Evolutionary conservation across 495 filamentous ascomycete genomes (phyloP).

Genomic region (Penicillium daleae): DNA sequence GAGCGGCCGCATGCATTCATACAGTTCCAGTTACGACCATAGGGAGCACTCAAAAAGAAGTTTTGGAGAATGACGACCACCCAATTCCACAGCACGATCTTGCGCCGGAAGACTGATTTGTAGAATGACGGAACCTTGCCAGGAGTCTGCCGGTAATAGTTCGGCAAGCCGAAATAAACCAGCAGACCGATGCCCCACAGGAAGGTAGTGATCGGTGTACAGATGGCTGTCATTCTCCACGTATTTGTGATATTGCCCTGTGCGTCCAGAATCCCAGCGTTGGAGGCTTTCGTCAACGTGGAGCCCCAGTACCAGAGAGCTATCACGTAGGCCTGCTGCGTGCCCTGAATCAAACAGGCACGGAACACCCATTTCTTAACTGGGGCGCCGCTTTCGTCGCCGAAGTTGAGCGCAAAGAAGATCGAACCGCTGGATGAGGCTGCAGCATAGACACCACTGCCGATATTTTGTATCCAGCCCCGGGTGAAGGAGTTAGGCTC

Average conservation of each 20-base stretch:
- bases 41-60: constrained; percentile 54
- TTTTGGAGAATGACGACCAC: constrained; percentile 52
- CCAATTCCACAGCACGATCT: constrained; percentile 57
- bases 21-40: constrained; percentile 56
- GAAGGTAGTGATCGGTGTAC: constrained; percentile 45
- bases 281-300: constrained; percentile 41
- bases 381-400: constrained; percentile 53
- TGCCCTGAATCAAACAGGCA: constrained; percentile 55
- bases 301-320: constrained; percentile 58
- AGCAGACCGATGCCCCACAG: constrained; percentile 49
- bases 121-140: constrained; percentile 66
- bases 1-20: constrained; percentile 14
- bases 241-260: constrained; percentile 45
- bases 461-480: constrained; percentile 56
- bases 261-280: constrained; percentile 37
- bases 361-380: constrained; percentile 57
- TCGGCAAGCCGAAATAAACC: constrained; percentile 50
- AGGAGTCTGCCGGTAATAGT: constrained; percentile 62
- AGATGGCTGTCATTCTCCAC: constrained; percentile 54
- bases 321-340: constrained; percentile 54
- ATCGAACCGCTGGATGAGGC: constrained; percentile 55
- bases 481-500: constrained; percentile 44
- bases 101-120: constrained; percentile 49
- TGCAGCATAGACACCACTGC: constrained; percentile 50
- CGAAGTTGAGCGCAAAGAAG: constrained; percentile 57